Evolutionary conservation across 139 green algal species (phyloP).

Genomic region (Tetradesmus lagerheimii): DNA sequence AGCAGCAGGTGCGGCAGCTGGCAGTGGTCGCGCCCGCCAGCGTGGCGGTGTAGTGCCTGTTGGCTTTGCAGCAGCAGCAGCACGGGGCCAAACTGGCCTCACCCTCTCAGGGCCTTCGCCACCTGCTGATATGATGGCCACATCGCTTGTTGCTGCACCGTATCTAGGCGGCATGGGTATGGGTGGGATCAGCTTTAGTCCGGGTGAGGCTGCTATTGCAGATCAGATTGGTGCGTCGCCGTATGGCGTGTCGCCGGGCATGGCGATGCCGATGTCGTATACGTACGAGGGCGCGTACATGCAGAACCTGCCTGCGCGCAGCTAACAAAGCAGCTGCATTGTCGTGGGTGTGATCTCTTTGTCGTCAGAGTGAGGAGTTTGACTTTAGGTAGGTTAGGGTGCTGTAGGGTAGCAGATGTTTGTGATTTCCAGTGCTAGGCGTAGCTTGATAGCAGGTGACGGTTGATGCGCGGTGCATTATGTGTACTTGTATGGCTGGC

Average conservation of each 20-base stretch:
- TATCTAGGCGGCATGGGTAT: slow-evolving; percentile 7
- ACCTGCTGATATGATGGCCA: slow-evolving; percentile 33
- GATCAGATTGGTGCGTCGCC: not conserved
- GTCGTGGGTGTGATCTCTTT: not conserved
- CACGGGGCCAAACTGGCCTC: not conserved
- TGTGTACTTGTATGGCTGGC: too few species aligned
- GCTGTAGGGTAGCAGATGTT: too few species aligned
- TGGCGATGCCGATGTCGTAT: slow-evolving; percentile 24
- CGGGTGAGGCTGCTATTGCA: not conserved
- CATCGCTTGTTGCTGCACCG: not conserved
- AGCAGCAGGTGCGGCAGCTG: not conserved
- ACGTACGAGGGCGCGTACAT: slow-evolving; percentile 36
- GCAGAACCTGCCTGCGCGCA: slow-evolving; percentile 11
- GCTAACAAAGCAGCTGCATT: not conserved
- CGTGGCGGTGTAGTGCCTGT: slow-evolving; percentile 8
- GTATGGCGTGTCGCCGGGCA: not conserved
- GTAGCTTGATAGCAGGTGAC: too few species aligned
- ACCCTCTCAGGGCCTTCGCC: not conserved
- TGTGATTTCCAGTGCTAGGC: too few species aligned
- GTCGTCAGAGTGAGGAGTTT: too few species aligned
- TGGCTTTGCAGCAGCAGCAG: slow-evolving; percentile 25
- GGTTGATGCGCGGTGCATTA: too few species aligned
- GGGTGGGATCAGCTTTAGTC: not conserved
- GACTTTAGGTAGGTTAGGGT: too few species aligned
- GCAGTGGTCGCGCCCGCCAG: not conserved